A percentile compares a stretch with the other conserved stretches of the same genome.
These are phyloP conservation scores for Pugionium cornutum DNA, from an alignment of 345 rosid genomes.

Conservation along the genomic window DNA sequence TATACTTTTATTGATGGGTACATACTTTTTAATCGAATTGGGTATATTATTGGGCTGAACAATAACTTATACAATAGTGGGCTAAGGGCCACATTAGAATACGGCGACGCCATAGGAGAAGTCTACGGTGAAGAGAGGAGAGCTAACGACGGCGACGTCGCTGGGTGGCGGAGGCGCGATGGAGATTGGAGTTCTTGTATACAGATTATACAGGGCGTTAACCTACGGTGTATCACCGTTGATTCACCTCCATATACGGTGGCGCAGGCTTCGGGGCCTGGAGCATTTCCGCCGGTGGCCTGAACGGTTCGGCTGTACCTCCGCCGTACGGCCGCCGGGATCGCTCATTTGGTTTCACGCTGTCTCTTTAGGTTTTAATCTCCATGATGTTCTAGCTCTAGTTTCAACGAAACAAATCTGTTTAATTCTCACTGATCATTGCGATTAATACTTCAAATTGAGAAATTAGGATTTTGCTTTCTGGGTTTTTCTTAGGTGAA, in stretches of 20 bases:
- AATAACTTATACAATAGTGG: background rate
- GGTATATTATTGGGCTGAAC: too few species aligned
- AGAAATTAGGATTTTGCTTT: background rate
- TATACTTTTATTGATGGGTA: too few species aligned
- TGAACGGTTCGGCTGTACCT: constrained; percentile 79
- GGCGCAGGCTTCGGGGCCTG: constrained; percentile 69
- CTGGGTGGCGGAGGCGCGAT: constrained; percentile 18
- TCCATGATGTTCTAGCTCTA: background rate
- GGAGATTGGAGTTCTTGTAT: constrained; percentile 48
- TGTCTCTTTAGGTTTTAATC: constrained; percentile 65
- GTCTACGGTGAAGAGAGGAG: constrained; percentile 18
- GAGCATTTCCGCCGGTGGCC: constrained; percentile 80
- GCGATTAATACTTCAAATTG: background rate
- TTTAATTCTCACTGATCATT: background rate
- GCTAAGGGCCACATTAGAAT: constrained; percentile 4
- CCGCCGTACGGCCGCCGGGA: constrained; percentile 67
- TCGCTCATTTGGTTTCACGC: constrained; percentile 90
- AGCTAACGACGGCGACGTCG: constrained; percentile 34
- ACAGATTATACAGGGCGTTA: constrained; percentile 68
- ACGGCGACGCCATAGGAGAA: constrained; percentile 1
- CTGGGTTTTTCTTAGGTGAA: constrained; percentile 53
- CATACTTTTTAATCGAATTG: too few species aligned
- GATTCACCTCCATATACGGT: constrained; percentile 61
- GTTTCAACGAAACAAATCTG: background rate
- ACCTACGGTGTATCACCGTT: constrained; percentile 63